Evolutionary conservation across 2,329 filamentous ascomycete genomes (phyloP).

Genomic region (Phyllosticta citribraziliensis): DNA sequence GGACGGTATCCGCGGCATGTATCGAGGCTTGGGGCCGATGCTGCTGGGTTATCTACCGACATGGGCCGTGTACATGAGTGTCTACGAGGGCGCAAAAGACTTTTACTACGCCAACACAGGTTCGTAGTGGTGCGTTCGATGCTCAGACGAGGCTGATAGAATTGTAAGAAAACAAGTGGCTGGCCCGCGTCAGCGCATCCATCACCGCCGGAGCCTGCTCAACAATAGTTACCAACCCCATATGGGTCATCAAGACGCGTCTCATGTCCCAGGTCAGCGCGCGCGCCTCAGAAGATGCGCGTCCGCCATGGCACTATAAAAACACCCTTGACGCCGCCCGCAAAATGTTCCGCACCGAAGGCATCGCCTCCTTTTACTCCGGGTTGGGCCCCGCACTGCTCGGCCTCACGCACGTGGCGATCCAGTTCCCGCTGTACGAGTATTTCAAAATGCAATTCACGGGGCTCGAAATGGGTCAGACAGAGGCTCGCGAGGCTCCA

Average conservation of each 20-base stretch:
- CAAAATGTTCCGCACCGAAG: slow-evolving; percentile 93
- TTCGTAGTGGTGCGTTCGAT: slow-evolving; percentile 19
- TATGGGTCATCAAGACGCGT: slow-evolving; percentile 98
- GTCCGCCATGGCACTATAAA: slow-evolving; percentile 81
- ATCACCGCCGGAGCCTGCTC: slow-evolving; percentile 86
- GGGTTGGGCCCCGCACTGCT: slow-evolving; percentile 86
- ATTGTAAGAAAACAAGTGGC: slow-evolving; percentile 57
- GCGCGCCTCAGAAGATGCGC: slow-evolving; percentile 43
- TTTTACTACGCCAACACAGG: slow-evolving; percentile 57
- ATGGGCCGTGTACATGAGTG: slow-evolving; percentile 96
- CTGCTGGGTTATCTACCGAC: slow-evolving; percentile 92
- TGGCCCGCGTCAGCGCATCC: slow-evolving; percentile 80
- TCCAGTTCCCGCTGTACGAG: slow-evolving; percentile 95
- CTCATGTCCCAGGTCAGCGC: slow-evolving; percentile 84
- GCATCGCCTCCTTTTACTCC: slow-evolving; percentile 85
- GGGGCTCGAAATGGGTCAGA: slow-evolving; percentile 74
- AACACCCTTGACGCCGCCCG: slow-evolving; percentile 83
- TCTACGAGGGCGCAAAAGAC: slow-evolving; percentile 83
- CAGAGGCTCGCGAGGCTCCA: slow-evolving; percentile 34
- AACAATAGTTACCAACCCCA: slow-evolving; percentile 90
- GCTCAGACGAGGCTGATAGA: slow-evolving; percentile 31
- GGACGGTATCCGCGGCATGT: slow-evolving; percentile 83
- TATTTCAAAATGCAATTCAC: slow-evolving; percentile 86
- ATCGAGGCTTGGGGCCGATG: slow-evolving; percentile 88
- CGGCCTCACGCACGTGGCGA: slow-evolving; percentile 87